Percentiles rank a stretch among this genome's conserved stretches.
phyloP scores from a whole-genome alignment of 441 rosid species.

The Adansonia grandidieri region DNA sequence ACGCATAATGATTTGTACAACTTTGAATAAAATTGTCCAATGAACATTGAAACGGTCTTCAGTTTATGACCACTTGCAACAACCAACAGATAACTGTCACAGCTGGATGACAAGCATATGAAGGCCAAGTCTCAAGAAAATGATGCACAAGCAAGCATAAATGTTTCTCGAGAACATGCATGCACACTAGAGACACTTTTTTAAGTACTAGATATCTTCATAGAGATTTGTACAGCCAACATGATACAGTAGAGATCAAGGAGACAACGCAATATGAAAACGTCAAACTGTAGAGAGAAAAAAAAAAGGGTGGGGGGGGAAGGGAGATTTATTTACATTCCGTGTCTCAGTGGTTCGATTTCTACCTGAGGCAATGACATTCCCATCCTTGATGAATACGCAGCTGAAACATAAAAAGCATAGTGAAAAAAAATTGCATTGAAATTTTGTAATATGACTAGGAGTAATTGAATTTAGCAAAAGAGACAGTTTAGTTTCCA shows the following conservation, averaged over 20 bases:
- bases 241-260: not conserved
- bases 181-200: not conserved
- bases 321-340: constrained; percentile 50
- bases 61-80: not conserved
- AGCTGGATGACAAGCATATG: not conserved
- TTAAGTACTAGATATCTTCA: not conserved
- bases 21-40: not conserved
- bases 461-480: not conserved
- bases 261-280: not conserved
- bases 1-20: not conserved
- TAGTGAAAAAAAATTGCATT: constrained; percentile 19
- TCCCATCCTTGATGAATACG: constrained; percentile 69
- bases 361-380: constrained; percentile 75
- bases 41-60: not conserved
- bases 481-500: not conserved
- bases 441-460: not conserved
- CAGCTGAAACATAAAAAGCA: constrained; percentile 53
- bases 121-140: not conserved
- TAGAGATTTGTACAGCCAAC: not conserved
- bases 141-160: constrained; percentile 2
- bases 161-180: not conserved
- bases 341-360: constrained; percentile 81
- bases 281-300: not conserved
- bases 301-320: not conserved
- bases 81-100: not conserved